A percentile compares a stretch with the other conserved stretches of the same genome.
These are phyloP conservation scores for Exidia glandulosa DNA, from an alignment of 768 basidiomycete species.

Conservation along the genomic window DNA sequence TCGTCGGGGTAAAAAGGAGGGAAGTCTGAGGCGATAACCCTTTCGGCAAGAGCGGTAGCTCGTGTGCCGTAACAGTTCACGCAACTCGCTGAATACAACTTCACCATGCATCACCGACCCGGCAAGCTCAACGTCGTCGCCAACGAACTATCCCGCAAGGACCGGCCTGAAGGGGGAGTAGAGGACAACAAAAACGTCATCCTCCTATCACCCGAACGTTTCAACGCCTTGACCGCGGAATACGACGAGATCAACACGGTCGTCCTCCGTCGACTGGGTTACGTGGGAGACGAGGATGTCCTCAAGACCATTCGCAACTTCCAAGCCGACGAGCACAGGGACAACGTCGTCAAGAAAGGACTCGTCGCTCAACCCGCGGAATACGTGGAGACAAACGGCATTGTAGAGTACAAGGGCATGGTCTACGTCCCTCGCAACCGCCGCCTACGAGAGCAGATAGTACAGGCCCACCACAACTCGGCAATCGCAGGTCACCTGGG, in stretches of 20 bases:
- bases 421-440: slow-evolving; percentile 15
- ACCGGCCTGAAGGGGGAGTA: neutral
- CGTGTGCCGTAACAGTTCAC: too few species aligned
- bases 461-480: slow-evolving; percentile 16
- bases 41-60: neutral
- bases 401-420: neutral
- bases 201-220: neutral
- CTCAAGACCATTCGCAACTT: neutral
- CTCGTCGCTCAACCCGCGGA: neutral
- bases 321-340: neutral
- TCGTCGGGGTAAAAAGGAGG: too few species aligned
- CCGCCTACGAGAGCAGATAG: slow-evolving; percentile 7
- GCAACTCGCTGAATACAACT: neutral
- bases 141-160: neutral
- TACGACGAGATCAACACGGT: neutral
- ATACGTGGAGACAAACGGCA: neutral
- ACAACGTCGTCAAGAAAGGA: neutral
- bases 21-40: too few species aligned
- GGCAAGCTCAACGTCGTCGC: neutral
- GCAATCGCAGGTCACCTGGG: slow-evolving; percentile 18
- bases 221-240: neutral
- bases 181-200: neutral
- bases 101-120: neutral
- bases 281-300: neutral
- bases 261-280: neutral